Evolutionary conservation across 345 rosid genomes (phyloP).

Genomic region (Hibiscus tridactylites): DNA sequence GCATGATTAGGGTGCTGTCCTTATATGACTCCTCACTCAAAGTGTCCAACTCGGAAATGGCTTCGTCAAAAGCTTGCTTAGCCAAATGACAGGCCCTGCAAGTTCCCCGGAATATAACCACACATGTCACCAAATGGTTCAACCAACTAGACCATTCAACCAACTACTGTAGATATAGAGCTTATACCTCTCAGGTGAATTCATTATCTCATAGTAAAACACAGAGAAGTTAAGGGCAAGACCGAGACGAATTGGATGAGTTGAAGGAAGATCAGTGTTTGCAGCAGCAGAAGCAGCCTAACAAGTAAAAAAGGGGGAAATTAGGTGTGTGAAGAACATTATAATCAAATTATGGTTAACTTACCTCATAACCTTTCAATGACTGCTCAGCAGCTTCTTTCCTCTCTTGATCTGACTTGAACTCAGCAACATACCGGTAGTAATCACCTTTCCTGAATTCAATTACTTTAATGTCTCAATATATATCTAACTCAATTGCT

Average conservation of each 20-base stretch:
- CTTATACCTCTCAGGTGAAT: conserved; percentile 89
- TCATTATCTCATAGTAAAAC: conserved; percentile 97
- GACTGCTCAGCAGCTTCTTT: conserved; percentile 92
- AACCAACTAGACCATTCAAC: background rate
- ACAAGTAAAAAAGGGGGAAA: conserved; percentile 1
- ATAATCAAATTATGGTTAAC: background rate
- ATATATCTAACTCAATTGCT: no score
- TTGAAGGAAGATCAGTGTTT: conserved; percentile 86
- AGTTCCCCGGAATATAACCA: background rate
- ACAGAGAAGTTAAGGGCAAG: conserved; percentile 99
- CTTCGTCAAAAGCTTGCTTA: conserved; percentile 96
- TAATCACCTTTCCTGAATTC: conserved; percentile 88
- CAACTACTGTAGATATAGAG: background rate
- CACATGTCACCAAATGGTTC: background rate
- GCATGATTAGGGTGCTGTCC: conserved; percentile 98
- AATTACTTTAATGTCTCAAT: background rate
- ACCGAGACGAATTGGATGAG: conserved; percentile 97
- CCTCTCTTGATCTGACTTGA: conserved; percentile 80
- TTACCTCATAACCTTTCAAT: conserved; percentile 86
- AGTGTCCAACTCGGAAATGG: conserved; percentile 92
- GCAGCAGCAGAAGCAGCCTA: conserved; percentile 90
- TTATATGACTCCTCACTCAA: conserved; percentile 96
- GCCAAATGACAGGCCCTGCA: conserved; percentile 98
- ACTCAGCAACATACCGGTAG: conserved; percentile 89
- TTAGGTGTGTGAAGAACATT: background rate